Evolutionary conservation across 1,139 yeast genomes (phyloP), one percentile per base, ranked within the genome.

Genomic region (Geotrichum phurueaensis): DNA sequence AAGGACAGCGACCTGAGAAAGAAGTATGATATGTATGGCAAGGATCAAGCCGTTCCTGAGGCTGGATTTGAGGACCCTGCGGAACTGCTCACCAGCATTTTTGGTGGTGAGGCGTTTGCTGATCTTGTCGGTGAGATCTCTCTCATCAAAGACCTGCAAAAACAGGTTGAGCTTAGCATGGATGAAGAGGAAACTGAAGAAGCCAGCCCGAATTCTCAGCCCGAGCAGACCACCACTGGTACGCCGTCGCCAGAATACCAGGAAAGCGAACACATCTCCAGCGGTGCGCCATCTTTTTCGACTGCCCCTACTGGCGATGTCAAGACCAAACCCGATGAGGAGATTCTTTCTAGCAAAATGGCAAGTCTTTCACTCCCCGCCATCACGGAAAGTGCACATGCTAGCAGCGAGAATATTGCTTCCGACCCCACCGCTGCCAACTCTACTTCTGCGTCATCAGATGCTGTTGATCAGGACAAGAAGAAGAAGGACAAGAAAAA

Each of bases 71-170:
- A 89, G 70, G 97, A 91, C 71, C 96, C 97, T 0, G 80, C 86
- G 54, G 97, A 91, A 71, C 85, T 89, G 69, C 89, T 91, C 74
- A 80, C 88, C n/a, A 82, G 81, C 78, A 87, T 91, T 48, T 91
- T 91, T 74, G 98, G 98, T 54, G 98, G 98, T 50, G 96, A 89
- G 63, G 94, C 95, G 1, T 92, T 92, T 74, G 83, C 81, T 55
- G 88, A 86, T 61, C 87, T 91, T 80, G 89, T 92, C 68, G 99
- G 99, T 4, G 97, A 92, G 73, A 78, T 94, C 65, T 84, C 96
- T n/a, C 78, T 94, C 71, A 76, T 92, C 71, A 87, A 85, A 72
- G 96, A 94, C 69, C 72, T 92, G 69, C 80, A 86, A 50, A 87
- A 89, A 73, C 83, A 89, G 31, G 82, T 86, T 60, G 91, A 85